Evolutionary conservation across 768 basidiomycete genomes (phyloP), one percentile per base, ranked within the genome.

Genomic region (Leccinum fibrillosum): DNA sequence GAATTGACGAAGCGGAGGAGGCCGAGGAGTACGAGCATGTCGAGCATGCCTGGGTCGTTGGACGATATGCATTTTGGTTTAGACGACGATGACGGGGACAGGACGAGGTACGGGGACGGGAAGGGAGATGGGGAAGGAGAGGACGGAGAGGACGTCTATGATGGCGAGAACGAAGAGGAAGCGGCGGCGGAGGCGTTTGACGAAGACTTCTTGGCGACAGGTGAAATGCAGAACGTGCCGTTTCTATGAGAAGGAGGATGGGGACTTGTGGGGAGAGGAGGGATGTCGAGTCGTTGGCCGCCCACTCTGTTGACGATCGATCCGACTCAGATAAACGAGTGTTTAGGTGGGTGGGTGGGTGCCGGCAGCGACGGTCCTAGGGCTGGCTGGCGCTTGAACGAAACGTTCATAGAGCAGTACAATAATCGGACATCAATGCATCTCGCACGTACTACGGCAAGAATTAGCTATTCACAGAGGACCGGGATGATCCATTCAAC

Each of bases 21-120:
- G 42, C 62, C 69, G 53, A 76, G 88, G 61, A 77, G 81, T 60
- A 78, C 82, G 66, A 91, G 91, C 62, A 82, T 88, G 72, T 83
- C 84, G 45, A 93, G 91, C 67, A 93, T 95, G 89, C 92, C 91
- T 12, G 92, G 92, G 30, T 88, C 90, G 21, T 72, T 93, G 59
- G 84, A 88, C 51, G 82, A 87, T 60, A 77, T 80, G 66, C 76
- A 82, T 51, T 83, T 85, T 60, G 82, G 76, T 15, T 71, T 82
- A 60, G 82, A 82, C 45, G 81, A 83, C 11, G 81, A 78, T 7
- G 83, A 82, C 9, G 77, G 75, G 47, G 12, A 48, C 23, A 12
- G 42, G n/a, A 25, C 15, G 5, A 15, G 35, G 13, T 35, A 35
- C 0, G 75, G 73, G 12, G 66, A 64, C 4, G 76, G 76, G 0